Percentiles rank a stretch among this genome's conserved stretches.
These are phyloP conservation scores for Heritiera fomes DNA, from an alignment of 345 rosid genomes.

Conservation along the genomic window DNA sequence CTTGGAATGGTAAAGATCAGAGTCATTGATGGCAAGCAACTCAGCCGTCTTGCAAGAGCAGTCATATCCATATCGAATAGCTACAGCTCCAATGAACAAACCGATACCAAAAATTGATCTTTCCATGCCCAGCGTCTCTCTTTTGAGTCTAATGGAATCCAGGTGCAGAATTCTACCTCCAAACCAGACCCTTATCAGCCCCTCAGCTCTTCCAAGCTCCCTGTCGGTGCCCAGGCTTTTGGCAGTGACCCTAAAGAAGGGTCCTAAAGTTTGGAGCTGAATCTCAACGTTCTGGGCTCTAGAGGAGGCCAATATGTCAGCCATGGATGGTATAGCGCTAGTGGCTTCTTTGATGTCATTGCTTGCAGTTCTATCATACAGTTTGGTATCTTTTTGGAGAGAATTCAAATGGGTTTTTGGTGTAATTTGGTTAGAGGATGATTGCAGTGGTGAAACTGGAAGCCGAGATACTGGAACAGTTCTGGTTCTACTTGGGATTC, in stretches of 20 bases:
- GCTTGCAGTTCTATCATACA: neutral
- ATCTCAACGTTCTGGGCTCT: constrained; percentile 74
- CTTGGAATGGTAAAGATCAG: constrained; percentile 87
- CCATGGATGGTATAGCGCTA: constrained; percentile 56
- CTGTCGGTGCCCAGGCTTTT: constrained; percentile 48
- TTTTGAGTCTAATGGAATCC: constrained; percentile 68
- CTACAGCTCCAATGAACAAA: constrained; percentile 90
- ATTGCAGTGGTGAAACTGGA: constrained; percentile 3
- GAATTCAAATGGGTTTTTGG: constrained; percentile 26
- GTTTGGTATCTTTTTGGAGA: neutral
- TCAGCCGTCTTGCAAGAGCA: constrained; percentile 73
- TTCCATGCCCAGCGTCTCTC: constrained; percentile 76
- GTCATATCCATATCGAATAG: constrained; percentile 76
- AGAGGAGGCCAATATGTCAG: constrained; percentile 64
- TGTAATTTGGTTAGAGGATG: neutral
- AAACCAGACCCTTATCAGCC: constrained; percentile 72
- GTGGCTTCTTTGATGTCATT: constrained; percentile 9
- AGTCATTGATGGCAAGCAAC: constrained; percentile 91
- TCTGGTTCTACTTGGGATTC: constrained; percentile 1
- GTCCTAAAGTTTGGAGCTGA: constrained; percentile 67
- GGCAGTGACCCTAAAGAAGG: constrained; percentile 85
- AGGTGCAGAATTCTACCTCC: constrained; percentile 80
- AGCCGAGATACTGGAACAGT: neutral
- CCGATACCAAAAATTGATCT: constrained; percentile 85
- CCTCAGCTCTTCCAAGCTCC: constrained; percentile 84